Evolutionary conservation across 2,329 filamentous ascomycete genomes (phyloP), one percentile per base, ranked within the genome.

Genomic region (Albifimbria verrucaria): DNA sequence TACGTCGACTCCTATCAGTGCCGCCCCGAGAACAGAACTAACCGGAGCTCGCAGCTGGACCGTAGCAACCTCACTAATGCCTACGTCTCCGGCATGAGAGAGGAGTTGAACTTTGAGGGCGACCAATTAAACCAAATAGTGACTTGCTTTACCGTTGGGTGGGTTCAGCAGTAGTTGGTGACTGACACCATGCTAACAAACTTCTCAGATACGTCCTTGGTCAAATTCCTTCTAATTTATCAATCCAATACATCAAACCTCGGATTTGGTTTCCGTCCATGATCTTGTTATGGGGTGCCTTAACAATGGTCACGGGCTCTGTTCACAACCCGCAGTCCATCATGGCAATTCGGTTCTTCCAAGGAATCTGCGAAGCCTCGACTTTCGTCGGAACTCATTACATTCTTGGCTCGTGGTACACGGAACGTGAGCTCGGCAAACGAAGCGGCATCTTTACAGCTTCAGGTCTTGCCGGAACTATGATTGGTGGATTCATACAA

Each of bases 231-330:
- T 80, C 77, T 50, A 86, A 85, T 59, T 65, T 87, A 9, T 82
- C 82, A 3, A 73, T 89, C 3, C 81, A 87, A 64, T 84, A 86
- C 58, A 63, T 88, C 55, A 77, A 77, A 48, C 85, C 85, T 2
- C 76, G 83, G n/a, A 73, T 81, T 55, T 88, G 82, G 72, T 86
- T 86, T 60, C 85, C 84, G 0, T 60, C 72, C 24, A 86, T 85
- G 77, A 85, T 86, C 78, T 52, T 86, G 20, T 62, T 82, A 52
- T 89, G 86, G 86, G 84, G 80, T 2, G 72, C 75, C 1, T 67
- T 89, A 23, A 88, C 85, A 2, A 85, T 87, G 80, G 72, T 72
- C 24, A 68, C 76, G 7, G 76, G 68, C 36, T 71, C 72, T 9
- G 72, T 65, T 46, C 62, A 70, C 20, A 71, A 56, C 2, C 73